Percentiles rank a stretch among this genome's conserved stretches.
Conservation (phyloP, 495 filamentous ascomycete genomes). For the Penicillium parvum region DNA sequence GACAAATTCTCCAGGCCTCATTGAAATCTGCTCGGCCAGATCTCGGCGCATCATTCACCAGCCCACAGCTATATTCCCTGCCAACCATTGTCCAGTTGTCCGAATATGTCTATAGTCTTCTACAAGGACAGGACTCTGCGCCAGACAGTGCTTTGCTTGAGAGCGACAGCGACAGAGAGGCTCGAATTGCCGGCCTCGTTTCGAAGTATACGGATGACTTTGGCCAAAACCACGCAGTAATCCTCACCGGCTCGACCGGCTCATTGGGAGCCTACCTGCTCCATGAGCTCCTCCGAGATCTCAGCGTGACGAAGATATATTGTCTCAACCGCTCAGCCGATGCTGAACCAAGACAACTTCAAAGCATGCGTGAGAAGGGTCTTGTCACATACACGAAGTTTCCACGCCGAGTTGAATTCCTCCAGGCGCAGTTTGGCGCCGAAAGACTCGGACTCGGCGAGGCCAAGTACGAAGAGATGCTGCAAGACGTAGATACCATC, state of each 20-base stretch:
- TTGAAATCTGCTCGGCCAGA: slow-evolving; percentile 4
- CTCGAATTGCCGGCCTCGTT: slow-evolving; percentile 5
- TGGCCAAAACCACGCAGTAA: slow-evolving; percentile 8
- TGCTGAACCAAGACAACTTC: slow-evolving; percentile 14
- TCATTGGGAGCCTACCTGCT: slow-evolving; percentile 54
- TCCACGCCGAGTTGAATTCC: slow-evolving; percentile 35
- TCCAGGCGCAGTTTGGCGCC: slow-evolving; percentile 3
- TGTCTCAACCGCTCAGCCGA: slow-evolving; percentile 48
- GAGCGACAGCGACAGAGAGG: slow-evolving; percentile 4
- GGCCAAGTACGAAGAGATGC: slow-evolving; percentile 6
- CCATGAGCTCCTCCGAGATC: slow-evolving; percentile 34
- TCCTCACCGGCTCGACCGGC: slow-evolving; percentile 56
- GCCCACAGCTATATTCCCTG: slow-evolving; percentile 10
- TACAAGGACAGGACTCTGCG: slow-evolving; percentile 6
- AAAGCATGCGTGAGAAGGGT: slow-evolving; percentile 13
- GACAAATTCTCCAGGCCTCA: slow-evolving; percentile 3
- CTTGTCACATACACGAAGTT: slow-evolving; percentile 4
- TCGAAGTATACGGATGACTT: slow-evolving; percentile 12
- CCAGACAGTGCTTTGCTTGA: not conserved
- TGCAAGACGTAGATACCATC: slow-evolving; percentile 33
- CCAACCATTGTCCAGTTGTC: slow-evolving; percentile 13
- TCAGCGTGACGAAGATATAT: slow-evolving; percentile 43
- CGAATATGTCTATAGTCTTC: slow-evolving; percentile 5
- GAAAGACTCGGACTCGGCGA: slow-evolving; percentile 12
- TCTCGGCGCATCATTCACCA: slow-evolving; percentile 1